These are phyloP conservation scores for Elsinoe fawcettii DNA, from an alignment of 2,329 filamentous ascomycete species.

Conservation along the genomic window DNA sequence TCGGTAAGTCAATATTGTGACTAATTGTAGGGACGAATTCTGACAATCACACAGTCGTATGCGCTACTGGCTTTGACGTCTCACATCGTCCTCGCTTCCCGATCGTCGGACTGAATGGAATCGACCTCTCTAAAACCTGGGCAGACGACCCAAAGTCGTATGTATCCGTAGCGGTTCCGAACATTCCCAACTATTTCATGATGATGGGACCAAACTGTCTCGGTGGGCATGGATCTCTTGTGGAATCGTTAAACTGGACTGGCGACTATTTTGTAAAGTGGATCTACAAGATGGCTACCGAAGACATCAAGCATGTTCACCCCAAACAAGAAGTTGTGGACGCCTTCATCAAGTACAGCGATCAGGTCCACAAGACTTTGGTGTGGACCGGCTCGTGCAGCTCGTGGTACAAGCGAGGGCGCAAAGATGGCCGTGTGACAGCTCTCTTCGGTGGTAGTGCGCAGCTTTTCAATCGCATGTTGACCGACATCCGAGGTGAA, in stretches of 20 bases:
- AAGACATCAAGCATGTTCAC: conserved; percentile 25
- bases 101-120: conserved; percentile 32
- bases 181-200: conserved; percentile 29
- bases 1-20: conserved; percentile 15
- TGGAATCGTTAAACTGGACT: conserved; percentile 19
- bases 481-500: conserved; percentile 37
- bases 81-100: conserved; percentile 31
- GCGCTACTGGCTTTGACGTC: conserved; percentile 36
- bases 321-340: conserved; percentile 25
- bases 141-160: conserved; percentile 25
- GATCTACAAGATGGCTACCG: conserved; percentile 25
- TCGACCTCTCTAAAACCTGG: conserved; percentile 23
- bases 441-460: conserved; percentile 26
- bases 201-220: conserved; percentile 15
- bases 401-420: conserved; percentile 25
- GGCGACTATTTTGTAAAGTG: conserved; percentile 27
- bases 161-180: conserved; percentile 23
- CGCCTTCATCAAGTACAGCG: conserved; percentile 25
- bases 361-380: conserved; percentile 27
- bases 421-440: conserved; percentile 26
- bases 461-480: conserved; percentile 25
- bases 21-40: neutral
- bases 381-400: conserved; percentile 27
- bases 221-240: neutral
- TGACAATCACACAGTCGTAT: conserved; percentile 34